phyloP scores from a whole-genome alignment of 305 asterid genomes.

The Fraxinus paxiana region DNA sequence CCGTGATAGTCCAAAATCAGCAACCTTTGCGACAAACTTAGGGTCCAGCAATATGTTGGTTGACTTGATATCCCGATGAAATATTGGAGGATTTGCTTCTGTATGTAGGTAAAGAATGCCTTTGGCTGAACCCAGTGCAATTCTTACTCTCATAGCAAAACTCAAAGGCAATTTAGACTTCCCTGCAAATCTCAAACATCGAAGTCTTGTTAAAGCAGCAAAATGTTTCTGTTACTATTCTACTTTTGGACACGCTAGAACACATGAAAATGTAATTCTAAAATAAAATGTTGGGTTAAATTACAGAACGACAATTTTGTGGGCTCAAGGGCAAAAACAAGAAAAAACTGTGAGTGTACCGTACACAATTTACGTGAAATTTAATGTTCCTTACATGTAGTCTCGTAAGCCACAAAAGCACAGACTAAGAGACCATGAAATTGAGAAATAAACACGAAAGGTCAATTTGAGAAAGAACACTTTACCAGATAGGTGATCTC shows the following conservation, averaged over 20 bases:
- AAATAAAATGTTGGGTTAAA: background rate
- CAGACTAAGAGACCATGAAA: background rate
- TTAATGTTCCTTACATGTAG: background rate
- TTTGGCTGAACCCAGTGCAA: slow-evolving; percentile 77
- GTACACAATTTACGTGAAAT: background rate
- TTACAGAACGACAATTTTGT: background rate
- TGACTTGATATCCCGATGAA: slow-evolving; percentile 92
- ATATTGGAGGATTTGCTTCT: slow-evolving; percentile 98
- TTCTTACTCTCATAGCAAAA: slow-evolving; percentile 68
- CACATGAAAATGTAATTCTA: slow-evolving; percentile 1
- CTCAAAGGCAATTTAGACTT: slow-evolving; percentile 50
- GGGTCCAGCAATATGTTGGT: slow-evolving; percentile 83
- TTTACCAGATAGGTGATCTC: slow-evolving; percentile 87
- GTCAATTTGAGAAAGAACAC: background rate
- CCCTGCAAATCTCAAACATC: slow-evolving; percentile 37
- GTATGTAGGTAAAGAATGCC: slow-evolving; percentile 93
- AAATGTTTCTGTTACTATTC: background rate
- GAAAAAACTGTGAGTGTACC: background rate
- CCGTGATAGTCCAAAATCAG: slow-evolving; percentile 92
- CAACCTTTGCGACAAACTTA: slow-evolving; percentile 70
- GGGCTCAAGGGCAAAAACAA: background rate
- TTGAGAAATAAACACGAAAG: background rate
- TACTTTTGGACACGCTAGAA: background rate
- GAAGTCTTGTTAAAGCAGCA: background rate
- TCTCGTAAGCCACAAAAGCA: background rate